These are phyloP conservation scores for Middelhovenomyces tepae DNA, from an alignment of 805 yeast species.

Conservation along the genomic window DNA sequence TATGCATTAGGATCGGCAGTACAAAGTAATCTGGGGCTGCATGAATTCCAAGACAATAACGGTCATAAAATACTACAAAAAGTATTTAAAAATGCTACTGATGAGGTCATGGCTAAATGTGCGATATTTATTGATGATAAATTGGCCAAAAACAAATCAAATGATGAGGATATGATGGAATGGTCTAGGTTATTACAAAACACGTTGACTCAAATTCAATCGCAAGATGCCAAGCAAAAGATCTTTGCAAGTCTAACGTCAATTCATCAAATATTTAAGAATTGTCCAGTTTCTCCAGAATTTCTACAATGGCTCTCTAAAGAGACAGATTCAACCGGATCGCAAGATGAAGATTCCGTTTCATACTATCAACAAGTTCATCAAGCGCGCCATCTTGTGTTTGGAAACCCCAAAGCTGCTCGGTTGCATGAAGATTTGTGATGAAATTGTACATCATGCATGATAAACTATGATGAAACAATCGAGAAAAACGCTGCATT, in stretches of 20 bases:
- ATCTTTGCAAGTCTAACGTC: background rate
- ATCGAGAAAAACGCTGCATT: too few relatives aligned
- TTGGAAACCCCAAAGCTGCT: slow-evolving; percentile 69
- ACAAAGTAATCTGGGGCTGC: slow-evolving; percentile 13
- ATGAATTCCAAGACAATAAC: slow-evolving; percentile 11
- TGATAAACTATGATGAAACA: too few relatives aligned
- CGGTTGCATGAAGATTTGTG: too few relatives aligned
- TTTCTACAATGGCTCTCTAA: slow-evolving; percentile 59
- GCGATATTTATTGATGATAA: slow-evolving; percentile 3
- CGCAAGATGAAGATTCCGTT: background rate
- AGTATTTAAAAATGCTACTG: slow-evolving; percentile 5
- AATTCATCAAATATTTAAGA: slow-evolving; percentile 5
- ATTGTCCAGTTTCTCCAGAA: slow-evolving; percentile 26
- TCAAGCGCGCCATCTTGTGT: slow-evolving; percentile 51
- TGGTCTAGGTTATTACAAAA: background rate
- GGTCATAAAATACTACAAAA: slow-evolving; percentile 14
- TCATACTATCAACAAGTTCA: slow-evolving; percentile 12
- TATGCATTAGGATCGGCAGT: slow-evolving; percentile 20
- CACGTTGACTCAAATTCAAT: slow-evolving; percentile 1
- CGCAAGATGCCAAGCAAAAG: background rate
- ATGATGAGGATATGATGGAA: background rate
- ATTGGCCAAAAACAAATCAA: slow-evolving; percentile 10
- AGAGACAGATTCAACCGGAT: slow-evolving; percentile 24
- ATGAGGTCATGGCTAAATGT: slow-evolving; percentile 1
- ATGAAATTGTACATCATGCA: too few relatives aligned